Evolutionary conservation across 78 protist genomes (phyloP).

Genomic region (Planoprotostelium fungivorum): DNA sequence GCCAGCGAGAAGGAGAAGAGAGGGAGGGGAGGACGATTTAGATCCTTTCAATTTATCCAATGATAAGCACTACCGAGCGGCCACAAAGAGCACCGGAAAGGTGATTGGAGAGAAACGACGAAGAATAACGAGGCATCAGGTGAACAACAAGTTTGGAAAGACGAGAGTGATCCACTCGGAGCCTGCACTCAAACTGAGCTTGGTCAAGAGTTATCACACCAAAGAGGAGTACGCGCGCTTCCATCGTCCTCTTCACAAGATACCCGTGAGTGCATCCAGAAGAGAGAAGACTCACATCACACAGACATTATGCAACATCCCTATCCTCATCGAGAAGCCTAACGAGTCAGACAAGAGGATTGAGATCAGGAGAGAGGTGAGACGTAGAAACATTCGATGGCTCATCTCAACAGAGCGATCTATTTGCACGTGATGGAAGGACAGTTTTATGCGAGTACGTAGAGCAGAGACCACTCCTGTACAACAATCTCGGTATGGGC

Average conservation of each 20-base stretch:
- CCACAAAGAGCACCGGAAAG: not conserved
- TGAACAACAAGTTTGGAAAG: slow-evolving; percentile 12
- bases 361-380: not conserved
- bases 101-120: no score
- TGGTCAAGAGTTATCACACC: slow-evolving; percentile 36
- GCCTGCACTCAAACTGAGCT: slow-evolving; percentile 44
- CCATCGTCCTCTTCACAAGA: slow-evolving; percentile 26
- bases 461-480: slow-evolving; percentile 60
- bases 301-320: no score
- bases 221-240: slow-evolving; percentile 11
- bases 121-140: not conserved
- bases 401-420: slow-evolving; percentile 16
- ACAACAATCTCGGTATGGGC: slow-evolving; percentile 67
- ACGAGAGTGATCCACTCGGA: slow-evolving; percentile 31
- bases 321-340: not conserved
- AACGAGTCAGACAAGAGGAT: not conserved
- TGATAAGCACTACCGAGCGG: slow-evolving; percentile 34
- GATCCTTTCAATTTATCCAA: slow-evolving; percentile 62
- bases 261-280: slow-evolving; percentile 17
- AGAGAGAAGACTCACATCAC: no score
- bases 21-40: slow-evolving; percentile 3
- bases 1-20: slow-evolving; percentile 20
- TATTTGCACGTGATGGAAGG: slow-evolving; percentile 68
- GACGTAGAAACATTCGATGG: not conserved
- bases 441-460: slow-evolving; percentile 56